Base-by-base conservation (phyloP, 164 flowering plant genomes). In the Euptelea pleiosperma region DNA sequence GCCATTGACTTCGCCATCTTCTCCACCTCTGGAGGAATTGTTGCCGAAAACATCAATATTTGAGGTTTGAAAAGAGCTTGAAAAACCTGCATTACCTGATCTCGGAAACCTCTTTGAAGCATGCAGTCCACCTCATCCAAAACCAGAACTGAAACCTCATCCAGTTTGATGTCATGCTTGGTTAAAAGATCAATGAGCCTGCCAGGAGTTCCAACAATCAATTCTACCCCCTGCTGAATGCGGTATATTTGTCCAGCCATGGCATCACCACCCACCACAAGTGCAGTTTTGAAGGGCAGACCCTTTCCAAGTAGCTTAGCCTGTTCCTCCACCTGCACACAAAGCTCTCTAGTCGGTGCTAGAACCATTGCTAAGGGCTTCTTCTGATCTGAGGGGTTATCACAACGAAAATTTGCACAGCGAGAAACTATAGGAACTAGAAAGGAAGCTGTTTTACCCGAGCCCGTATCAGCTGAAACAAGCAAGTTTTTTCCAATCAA, bases 101-200 rank as follows among this genome's bases (percentile, higher is more conserved):
- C 96, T 8, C 76, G 76, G 57, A 92, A 92, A 48, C 98, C 98
- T 66, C 75, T 82, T 52, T 89, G 72, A 14, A 92, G 87, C 96
- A 92, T 85, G 74, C 87, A 82, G 70, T 92, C 98, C 40, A 89
- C 91, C 79, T 92, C 98, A 72, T 92, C 98, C 55, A 92, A 56
- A 42, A 85, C 93, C 34, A 92, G 62, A 36, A 77, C 63, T n/a
- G 62, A 73, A 21, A 92, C 70, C 54, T 73, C 81, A 60, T 82
- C 84, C 28, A 92, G 65, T 47, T 79, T 80, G 41, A 92, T 67
- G 4, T 92, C 86, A 63, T 92, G 81, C 72, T 89, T 92, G 15
- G 75, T 65, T 67, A 92, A 70, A 37, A 92, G 78, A 75, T 92
- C 96, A 54, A 87, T 82, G 6, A 92, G 89, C 74, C 98, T 81